A percentile compares a stretch with the other conserved stretches of the same genome.
Conservation (phyloP, 225 moss, liverwort and hornwort genomes). For the Marchantia polymorpha region DNA sequence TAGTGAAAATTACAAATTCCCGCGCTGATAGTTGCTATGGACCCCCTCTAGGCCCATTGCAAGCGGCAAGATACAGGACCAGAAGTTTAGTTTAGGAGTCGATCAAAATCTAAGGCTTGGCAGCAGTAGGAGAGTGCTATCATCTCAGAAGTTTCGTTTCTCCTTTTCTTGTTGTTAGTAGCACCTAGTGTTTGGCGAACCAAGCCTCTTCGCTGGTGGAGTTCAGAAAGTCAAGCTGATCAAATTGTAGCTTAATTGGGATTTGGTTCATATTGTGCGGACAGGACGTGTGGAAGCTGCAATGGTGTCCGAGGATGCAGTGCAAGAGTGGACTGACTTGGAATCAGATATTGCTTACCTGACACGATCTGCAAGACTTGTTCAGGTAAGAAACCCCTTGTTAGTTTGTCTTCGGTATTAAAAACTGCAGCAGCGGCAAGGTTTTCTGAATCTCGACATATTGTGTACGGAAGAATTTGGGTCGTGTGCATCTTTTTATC, state of each 20-base stretch:
- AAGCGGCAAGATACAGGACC: too few species aligned
- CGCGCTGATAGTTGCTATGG: too few species aligned
- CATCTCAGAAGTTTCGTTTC: too few species aligned
- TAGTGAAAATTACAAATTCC: too few species aligned
- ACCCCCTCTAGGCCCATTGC: too few species aligned
- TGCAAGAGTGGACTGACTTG: conserved; percentile 42
- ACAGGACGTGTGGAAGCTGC: conserved; percentile 25
- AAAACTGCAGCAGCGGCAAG: neutral
- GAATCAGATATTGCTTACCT: conserved; percentile 79
- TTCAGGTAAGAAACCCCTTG: conserved; percentile 41
- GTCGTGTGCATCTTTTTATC: neutral
- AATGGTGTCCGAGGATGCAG: conserved; percentile 26
- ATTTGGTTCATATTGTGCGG: conserved; percentile 4
- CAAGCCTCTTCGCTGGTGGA: neutral
- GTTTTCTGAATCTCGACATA: neutral
- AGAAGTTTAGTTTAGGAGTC: too few species aligned
- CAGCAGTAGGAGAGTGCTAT: too few species aligned
- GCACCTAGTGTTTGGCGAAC: neutral
- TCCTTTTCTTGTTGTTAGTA: too few species aligned
- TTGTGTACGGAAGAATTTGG: neutral
- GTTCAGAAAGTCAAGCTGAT: neutral
- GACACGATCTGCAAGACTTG: conserved; percentile 79
- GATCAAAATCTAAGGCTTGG: too few species aligned
- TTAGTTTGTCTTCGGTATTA: neutral
- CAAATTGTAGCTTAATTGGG: neutral